Base-by-base conservation (phyloP, 2,329 filamentous ascomycete species). In the Cladosporium sp. region DNA sequence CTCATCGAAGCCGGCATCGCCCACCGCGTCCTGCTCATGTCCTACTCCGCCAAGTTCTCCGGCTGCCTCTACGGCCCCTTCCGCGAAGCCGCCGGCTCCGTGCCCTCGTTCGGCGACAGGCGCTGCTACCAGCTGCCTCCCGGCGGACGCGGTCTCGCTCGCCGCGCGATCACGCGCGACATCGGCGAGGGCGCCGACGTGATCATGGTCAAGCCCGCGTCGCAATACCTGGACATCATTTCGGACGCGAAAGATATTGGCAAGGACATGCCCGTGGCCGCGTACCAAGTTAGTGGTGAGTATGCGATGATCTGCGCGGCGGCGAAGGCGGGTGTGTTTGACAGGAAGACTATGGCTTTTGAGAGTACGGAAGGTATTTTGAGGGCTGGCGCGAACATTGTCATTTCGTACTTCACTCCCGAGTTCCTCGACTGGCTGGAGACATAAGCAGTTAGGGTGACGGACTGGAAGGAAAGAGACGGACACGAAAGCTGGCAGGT, bases 191-290 rank as follows among this genome's bases (percentile, higher is more conserved):
- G 93, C 22, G 93, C 93, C 16, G 93, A 98, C 66, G 89, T 96
- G 61, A 95, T 98, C 72, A 96, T 98, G 92, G 93, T 98, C 57
- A 98, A 98, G 78, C 93, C 93, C 2, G 93, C 93, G 9, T 87
- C 87, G 63, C 89, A 92, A 70, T 98, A 95, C 69, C 80, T 98
- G 43, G 93, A 98, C 72, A 95, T 98, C 64, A 97, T 98, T 70
- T 89, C 88, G 61, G 93, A 98, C 67, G 93, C 93, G 49, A 97
- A 95, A 76, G 90, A 96, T 50, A 80, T 97, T 50, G 92, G 89
- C 54, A 86, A 85, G 67, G 90, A 97, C 69, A 79, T 97, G 70
- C 93, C 93, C 2, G 80, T 98, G 34, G 92, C 93, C 1, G 92
- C 93, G 18, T 98, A 98, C 70, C 93, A 98, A 70, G 93, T 98